Base-by-base conservation (phyloP, 225 moss, liverwort and hornwort species). In the Polytrichum commune region DNA sequence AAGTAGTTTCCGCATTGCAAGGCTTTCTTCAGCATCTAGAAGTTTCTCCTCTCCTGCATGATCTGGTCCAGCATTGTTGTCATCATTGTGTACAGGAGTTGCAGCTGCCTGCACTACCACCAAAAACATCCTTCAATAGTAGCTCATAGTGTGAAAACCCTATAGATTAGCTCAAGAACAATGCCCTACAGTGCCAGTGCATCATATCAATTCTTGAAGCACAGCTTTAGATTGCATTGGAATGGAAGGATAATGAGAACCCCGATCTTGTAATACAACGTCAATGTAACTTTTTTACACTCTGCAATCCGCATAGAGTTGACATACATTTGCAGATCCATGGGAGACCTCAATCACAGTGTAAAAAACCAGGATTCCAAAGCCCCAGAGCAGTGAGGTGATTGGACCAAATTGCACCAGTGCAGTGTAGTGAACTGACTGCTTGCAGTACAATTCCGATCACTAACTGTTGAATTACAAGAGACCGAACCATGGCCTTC, bases 1-100 rank as follows among this genome's bases (percentile, higher is more conserved):
- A 55, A 96, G 84, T 62, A 96, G 86, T 67, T 89, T 93, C 22
- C 96, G 92, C 96, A 96, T 93, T 18, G 90, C 93, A 74, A 92
- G 81, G 71, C 86, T 96, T 72, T 93, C 92, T 71, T 89, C 90
- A 61, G 84, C 92, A 77, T 79, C 85, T 53, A 79, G 80, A 69
- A 81, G 57, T 54, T 73, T 74, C 60, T 22, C 28, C 67, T 62
- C 73, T 35, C 38, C 56, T 60, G 64, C 19, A 64, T 72, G 76
- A 71, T 71, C 73, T 56, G 61, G 68, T 72, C 75, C 62, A 62
- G 63, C 65, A 53, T 86, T 80, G 32, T 61, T 53, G 19, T 76
- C 80, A 53, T 78, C 76, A 67, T 54, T 55, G 64, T 74, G 69
- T 70, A 55, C 61, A 53, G 54, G 28, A 54, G n/a, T 75, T 60